Percentiles rank a stretch among this genome's conserved stretches.
These are phyloP conservation scores for Ophiostoma angusticollis DNA, from an alignment of 2,329 filamentous ascomycete genomes.

Conservation along the genomic window DNA sequence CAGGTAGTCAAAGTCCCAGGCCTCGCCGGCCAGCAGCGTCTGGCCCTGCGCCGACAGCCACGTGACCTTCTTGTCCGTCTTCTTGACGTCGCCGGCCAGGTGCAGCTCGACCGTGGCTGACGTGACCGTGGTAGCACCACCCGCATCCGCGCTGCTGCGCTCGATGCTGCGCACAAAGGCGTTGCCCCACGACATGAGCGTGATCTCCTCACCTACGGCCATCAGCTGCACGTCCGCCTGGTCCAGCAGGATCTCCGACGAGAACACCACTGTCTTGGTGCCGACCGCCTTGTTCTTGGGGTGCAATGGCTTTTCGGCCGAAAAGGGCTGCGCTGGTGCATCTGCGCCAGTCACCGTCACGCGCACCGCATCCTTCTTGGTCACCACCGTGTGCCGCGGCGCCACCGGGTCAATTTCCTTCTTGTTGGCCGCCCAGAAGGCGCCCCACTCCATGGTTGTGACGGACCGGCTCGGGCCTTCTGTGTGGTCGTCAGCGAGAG, in stretches of 20 bases:
- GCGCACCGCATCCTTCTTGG: conserved; percentile 57
- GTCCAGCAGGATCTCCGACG: conserved; percentile 64
- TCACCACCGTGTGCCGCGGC: conserved; percentile 60
- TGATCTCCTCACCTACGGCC: conserved; percentile 78
- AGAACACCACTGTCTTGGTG: conserved; percentile 73
- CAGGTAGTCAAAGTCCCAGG: conserved; percentile 91
- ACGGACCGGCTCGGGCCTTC: conserved; percentile 73
- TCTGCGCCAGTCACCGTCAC: conserved; percentile 57
- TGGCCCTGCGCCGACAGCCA: conserved; percentile 73
- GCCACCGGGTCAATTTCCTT: conserved; percentile 69
- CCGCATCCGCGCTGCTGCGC: conserved; percentile 29
- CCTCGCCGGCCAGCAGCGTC: conserved; percentile 65
- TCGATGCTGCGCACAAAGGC: conserved; percentile 61
- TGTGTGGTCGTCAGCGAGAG: background rate
- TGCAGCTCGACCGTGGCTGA: conserved; percentile 73
- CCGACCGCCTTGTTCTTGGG: conserved; percentile 79
- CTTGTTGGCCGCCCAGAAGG: conserved; percentile 63
- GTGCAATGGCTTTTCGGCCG: conserved; percentile 72
- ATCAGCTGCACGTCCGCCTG: conserved; percentile 77
- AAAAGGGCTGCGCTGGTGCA: conserved; percentile 47
- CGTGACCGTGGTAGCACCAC: conserved; percentile 52
- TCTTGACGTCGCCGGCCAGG: conserved; percentile 84
- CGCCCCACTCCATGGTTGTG: conserved; percentile 71
- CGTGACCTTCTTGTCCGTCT: conserved; percentile 91
- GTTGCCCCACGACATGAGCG: conserved; percentile 94